A percentile compares a stretch with the other conserved stretches of the same genome.
These are phyloP conservation scores for Passalora sequoiae DNA, from an alignment of 2,329 filamentous ascomycete genomes.

Conservation along the genomic window DNA sequence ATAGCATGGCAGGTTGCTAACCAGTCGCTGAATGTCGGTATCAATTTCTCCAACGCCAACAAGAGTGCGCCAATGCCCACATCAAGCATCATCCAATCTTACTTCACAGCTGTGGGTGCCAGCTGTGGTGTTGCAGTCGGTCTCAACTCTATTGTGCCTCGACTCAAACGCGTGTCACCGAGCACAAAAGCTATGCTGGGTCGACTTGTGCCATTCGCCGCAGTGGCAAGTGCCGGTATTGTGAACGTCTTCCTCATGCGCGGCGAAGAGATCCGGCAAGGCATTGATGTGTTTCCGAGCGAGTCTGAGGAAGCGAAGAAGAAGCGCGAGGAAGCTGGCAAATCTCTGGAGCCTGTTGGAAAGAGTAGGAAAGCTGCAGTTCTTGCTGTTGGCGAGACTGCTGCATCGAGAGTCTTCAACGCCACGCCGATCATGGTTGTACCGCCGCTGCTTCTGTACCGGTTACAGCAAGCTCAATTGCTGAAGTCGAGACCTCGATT, in stretches of 20 bases:
- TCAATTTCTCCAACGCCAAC: slow-evolving; percentile 97
- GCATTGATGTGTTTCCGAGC: slow-evolving; percentile 88
- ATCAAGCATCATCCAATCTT: slow-evolving; percentile 78
- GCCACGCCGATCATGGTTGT: slow-evolving; percentile 96
- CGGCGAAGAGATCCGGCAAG: slow-evolving; percentile 84
- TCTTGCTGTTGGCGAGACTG: slow-evolving; percentile 87
- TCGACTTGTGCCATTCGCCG: slow-evolving; percentile 92
- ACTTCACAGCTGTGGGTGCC: slow-evolving; percentile 83
- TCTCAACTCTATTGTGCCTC: slow-evolving; percentile 82
- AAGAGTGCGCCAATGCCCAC: slow-evolving; percentile 86
- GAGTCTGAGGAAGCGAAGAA: slow-evolving; percentile 64
- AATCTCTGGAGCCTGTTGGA: slow-evolving; percentile 57
- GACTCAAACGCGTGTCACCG: slow-evolving; percentile 70
- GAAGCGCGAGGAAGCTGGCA: slow-evolving; percentile 40
- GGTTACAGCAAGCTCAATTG: slow-evolving; percentile 79
- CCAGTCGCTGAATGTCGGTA: slow-evolving; percentile 95
- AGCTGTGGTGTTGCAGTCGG: slow-evolving; percentile 92
- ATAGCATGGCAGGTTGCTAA: slow-evolving; percentile 93
- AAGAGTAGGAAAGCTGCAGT: slow-evolving; percentile 84
- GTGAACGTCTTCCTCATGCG: slow-evolving; percentile 98
- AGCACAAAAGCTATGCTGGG: slow-evolving; percentile 69
- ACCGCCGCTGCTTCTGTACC: slow-evolving; percentile 78
- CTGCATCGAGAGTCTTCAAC: slow-evolving; percentile 84
- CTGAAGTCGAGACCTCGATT: slow-evolving; percentile 69
- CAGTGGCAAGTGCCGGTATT: slow-evolving; percentile 83